Evolutionary conservation across 495 filamentous ascomycete species (phyloP).

Genomic region (Talaromyces trachyspermus): DNA sequence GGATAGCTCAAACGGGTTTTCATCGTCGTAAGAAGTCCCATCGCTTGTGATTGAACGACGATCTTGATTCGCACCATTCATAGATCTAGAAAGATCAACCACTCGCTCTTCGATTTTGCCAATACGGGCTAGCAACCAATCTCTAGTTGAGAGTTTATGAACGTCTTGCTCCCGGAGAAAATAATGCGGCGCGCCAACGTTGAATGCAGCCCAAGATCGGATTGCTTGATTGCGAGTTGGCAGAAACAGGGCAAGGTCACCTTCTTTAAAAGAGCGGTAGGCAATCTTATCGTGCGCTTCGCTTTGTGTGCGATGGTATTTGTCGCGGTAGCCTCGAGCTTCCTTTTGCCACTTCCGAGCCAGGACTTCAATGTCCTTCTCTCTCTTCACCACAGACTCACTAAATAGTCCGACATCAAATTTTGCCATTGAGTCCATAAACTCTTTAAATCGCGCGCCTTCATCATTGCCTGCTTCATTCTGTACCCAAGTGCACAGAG

Average conservation of each 20-base stretch:
- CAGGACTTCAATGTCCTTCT: slow-evolving; percentile 83
- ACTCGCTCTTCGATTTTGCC: slow-evolving; percentile 86
- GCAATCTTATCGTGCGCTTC: slow-evolving; percentile 96
- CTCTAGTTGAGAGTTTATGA: slow-evolving; percentile 72
- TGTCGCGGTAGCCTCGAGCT: slow-evolving; percentile 77
- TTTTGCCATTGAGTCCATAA: slow-evolving; percentile 57
- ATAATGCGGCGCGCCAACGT: slow-evolving; percentile 92
- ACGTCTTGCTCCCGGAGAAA: slow-evolving; percentile 90
- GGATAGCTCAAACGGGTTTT: slow-evolving; percentile 95
- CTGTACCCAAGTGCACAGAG: slow-evolving; percentile 68
- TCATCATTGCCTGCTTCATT: slow-evolving; percentile 47
- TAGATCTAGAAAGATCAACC: slow-evolving; percentile 79
- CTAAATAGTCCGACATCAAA: slow-evolving; percentile 79
- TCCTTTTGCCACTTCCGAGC: slow-evolving; percentile 89
- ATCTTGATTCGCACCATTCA: slow-evolving; percentile 50
- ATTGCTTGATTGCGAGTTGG: slow-evolving; percentile 90
- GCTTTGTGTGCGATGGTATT: slow-evolving; percentile 71
- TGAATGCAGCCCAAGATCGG: slow-evolving; percentile 96
- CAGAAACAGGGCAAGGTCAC: slow-evolving; percentile 90
- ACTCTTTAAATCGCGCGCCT: slow-evolving; percentile 60
- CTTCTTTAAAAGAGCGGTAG: slow-evolving; percentile 93
- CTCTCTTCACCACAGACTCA: slow-evolving; percentile 73
- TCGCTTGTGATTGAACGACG: slow-evolving; percentile 49
- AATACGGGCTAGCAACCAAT: slow-evolving; percentile 94
- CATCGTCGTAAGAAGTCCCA: slow-evolving; percentile 67